Percentiles rank a stretch among this genome's conserved stretches.
Conservation (phyloP, 352 stramenopile species). For the Phytophthora uliginosa region DNA sequence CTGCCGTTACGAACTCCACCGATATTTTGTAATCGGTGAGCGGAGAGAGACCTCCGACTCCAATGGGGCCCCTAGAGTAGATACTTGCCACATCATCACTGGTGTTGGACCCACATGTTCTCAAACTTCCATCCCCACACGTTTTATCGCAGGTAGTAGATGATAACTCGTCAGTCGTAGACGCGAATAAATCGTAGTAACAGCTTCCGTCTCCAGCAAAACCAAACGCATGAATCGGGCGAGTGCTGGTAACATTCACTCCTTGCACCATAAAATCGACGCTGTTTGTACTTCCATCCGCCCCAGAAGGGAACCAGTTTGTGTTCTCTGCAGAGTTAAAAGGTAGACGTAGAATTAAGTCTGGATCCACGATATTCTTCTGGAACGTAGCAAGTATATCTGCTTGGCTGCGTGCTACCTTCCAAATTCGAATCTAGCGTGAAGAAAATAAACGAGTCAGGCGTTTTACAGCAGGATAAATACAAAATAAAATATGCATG, state of each 20-base stretch:
- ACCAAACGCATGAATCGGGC: constrained; percentile 35
- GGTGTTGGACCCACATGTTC: constrained; percentile 22
- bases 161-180: neutral
- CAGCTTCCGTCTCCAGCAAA: constrained; percentile 41
- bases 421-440: constrained; percentile 49
- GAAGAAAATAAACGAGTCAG: neutral
- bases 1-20: constrained; percentile 34
- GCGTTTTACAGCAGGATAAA: neutral
- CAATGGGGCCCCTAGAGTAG: constrained; percentile 45
- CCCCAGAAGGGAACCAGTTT: constrained; percentile 26
- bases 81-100: constrained; percentile 33
- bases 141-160: constrained; percentile 27
- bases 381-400: constrained; percentile 32
- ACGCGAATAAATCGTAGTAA: constrained; percentile 46
- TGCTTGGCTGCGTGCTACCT: constrained; percentile 16
- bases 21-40: constrained; percentile 50
- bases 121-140: constrained; percentile 27
- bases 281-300: constrained; percentile 38
- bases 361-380: constrained; percentile 25
- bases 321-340: constrained; percentile 40
- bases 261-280: constrained; percentile 56
- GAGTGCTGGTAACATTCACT: constrained; percentile 23
- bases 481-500: neutral
- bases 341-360: constrained; percentile 42
- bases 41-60: constrained; percentile 43